Conservation (phyloP, 805 yeast genomes). For the Zygoascus bituminiphila region DNA sequence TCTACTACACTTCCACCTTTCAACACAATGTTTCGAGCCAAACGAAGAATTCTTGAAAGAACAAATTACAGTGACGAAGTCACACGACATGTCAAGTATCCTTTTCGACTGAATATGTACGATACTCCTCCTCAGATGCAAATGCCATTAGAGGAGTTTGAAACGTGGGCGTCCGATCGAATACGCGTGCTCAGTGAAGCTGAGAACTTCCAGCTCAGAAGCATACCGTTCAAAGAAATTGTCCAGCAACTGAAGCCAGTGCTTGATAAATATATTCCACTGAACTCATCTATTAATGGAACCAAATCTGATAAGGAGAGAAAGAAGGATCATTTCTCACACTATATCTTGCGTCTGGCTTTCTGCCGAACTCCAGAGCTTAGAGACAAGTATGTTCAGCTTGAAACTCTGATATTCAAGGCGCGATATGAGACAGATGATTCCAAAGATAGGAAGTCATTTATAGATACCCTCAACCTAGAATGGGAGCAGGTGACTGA, state of each 20-base stretch:
- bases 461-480: constrained; percentile 56
- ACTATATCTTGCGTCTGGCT: constrained; percentile 77
- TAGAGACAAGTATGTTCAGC: constrained; percentile 65
- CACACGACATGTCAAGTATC: constrained; percentile 34
- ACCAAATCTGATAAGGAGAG: constrained; percentile 42
- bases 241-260: constrained; percentile 59
- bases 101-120: constrained; percentile 66
- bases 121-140: constrained; percentile 71
- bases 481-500: constrained; percentile 62
- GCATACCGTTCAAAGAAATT: constrained; percentile 54
- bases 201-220: constrained; percentile 63
- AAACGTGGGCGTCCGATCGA: constrained; percentile 91
- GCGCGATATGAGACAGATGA: constrained; percentile 61
- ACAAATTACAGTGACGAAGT: constrained; percentile 29
- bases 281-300: constrained; percentile 33
- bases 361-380: constrained; percentile 79
- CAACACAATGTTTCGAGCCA: constrained; percentile 23
- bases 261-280: constrained; percentile 56
- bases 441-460: constrained; percentile 57
- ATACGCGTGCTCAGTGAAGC: constrained; percentile 75
- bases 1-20: not conserved
- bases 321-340: constrained; percentile 86
- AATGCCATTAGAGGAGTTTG: constrained; percentile 87
- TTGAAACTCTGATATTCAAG: constrained; percentile 68
- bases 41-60: constrained; percentile 26